A percentile compares a stretch with the other conserved stretches of the same genome.
These are phyloP conservation scores for Calocera viscosa DNA, from an alignment of 768 basidiomycete genomes.

Conservation along the genomic window DNA sequence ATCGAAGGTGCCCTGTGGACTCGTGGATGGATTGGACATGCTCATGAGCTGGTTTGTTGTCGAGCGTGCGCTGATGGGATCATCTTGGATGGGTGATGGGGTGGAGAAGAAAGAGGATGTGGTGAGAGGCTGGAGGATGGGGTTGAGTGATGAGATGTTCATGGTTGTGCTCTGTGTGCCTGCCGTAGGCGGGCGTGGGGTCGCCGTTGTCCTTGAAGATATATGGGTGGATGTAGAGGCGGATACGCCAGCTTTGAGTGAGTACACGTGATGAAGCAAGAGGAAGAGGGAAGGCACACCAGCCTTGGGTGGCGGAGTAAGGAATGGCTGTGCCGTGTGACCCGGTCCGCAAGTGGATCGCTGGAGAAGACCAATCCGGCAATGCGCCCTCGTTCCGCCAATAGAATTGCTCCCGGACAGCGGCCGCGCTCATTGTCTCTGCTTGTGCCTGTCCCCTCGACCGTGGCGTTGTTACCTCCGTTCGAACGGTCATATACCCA, in stretches of 20 bases:
- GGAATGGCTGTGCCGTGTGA: conserved; percentile 6
- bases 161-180: not conserved
- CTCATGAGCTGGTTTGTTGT: not conserved
- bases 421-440: too few relatives aligned
- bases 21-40: not conserved
- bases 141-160: not conserved
- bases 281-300: not conserved
- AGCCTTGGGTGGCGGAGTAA: not conserved
- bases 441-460: too few relatives aligned
- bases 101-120: conserved; percentile 1
- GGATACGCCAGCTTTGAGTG: conserved; percentile 1
- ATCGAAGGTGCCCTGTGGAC: not conserved
- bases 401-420: too few relatives aligned
- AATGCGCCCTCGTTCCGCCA: too few relatives aligned
- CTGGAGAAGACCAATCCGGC: too few relatives aligned
- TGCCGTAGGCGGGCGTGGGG: not conserved
- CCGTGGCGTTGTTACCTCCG: too few relatives aligned
- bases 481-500: too few relatives aligned
- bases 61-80: not conserved
- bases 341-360: too few relatives aligned
- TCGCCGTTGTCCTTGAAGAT: not conserved
- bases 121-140: not conserved
- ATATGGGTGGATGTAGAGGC: not conserved
- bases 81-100: conserved; percentile 6
- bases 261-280: conserved; percentile 3